phyloP scores from a whole-genome alignment of 352 stramenopile species.

The Phytophthora cryptogea region DNA sequence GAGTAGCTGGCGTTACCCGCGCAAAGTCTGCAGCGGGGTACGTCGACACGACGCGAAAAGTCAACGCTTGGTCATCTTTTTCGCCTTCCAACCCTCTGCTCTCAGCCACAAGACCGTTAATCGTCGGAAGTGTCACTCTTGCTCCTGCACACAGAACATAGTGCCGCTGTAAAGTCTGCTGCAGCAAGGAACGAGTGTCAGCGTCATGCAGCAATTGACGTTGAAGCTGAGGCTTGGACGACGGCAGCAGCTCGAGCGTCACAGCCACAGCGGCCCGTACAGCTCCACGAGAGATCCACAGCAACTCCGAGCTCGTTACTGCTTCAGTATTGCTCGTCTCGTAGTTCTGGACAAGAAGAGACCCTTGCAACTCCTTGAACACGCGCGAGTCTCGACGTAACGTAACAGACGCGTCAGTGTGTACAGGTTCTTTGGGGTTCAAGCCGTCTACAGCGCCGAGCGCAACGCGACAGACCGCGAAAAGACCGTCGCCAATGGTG shows the following conservation, averaged over 20 bases:
- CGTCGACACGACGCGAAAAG: constrained; percentile 53
- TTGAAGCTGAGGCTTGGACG: constrained; percentile 10
- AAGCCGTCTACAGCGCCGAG: constrained; percentile 20
- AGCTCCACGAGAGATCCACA: constrained; percentile 53
- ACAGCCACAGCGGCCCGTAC: constrained; percentile 53
- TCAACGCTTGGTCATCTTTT: constrained; percentile 15
- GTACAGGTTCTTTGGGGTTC: neutral
- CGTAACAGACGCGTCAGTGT: constrained; percentile 40
- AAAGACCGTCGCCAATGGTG: constrained; percentile 20
- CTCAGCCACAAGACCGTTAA: constrained; percentile 26
- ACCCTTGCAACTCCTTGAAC: constrained; percentile 31
- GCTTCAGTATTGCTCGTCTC: neutral
- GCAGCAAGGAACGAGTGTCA: constrained; percentile 52
- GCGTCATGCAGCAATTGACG: constrained; percentile 28
- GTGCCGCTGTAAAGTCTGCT: constrained; percentile 61
- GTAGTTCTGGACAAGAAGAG: constrained; percentile 17
- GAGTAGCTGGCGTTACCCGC: constrained; percentile 46
- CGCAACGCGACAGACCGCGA: constrained; percentile 50
- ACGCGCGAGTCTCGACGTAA: constrained; percentile 20
- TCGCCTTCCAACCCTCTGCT: constrained; percentile 14
- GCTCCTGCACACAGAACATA: constrained; percentile 46
- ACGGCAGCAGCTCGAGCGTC: constrained; percentile 47
- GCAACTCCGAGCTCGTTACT: constrained; percentile 6
- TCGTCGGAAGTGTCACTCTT: constrained; percentile 44
- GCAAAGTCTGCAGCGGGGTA: constrained; percentile 45